Evolutionary conservation across 108 stramenopile genomes (phyloP).

Genomic region (Parietichytrium sp.): DNA sequence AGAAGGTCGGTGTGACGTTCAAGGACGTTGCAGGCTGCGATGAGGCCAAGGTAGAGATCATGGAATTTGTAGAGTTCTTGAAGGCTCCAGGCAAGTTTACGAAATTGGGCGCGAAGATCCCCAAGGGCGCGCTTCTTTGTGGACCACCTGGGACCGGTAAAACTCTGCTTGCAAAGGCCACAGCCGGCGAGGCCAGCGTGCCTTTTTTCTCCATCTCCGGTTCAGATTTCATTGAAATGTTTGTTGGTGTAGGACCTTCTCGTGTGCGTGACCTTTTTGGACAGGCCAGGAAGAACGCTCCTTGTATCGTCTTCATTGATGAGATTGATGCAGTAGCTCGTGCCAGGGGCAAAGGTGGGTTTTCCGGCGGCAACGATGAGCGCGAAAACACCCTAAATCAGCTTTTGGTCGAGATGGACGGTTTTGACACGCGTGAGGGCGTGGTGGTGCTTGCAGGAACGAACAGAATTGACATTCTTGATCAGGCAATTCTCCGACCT

Average conservation of each 20-base stretch:
- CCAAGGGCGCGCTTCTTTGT: conserved; percentile 87
- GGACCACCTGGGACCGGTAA: conserved; percentile 97
- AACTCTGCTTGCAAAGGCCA: conserved; percentile 95
- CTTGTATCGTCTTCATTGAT: conserved; percentile 97
- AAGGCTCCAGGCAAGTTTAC: conserved; percentile 81
- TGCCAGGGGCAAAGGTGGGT: conserved; percentile 81
- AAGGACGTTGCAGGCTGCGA: conserved; percentile 97
- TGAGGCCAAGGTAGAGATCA: conserved; percentile 95
- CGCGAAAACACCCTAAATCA: conserved; percentile 98
- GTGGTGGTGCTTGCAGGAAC: conserved; percentile 95
- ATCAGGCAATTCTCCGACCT: conserved; percentile 63
- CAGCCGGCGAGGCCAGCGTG: conserved; percentile 96
- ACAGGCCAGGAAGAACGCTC: conserved; percentile 82
- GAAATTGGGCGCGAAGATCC: conserved; percentile 91
- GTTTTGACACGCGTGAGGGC: conserved; percentile 78
- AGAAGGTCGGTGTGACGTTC: conserved; percentile 79
- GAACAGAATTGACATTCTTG: conserved; percentile 72
- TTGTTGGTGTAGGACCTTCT: conserved; percentile 94
- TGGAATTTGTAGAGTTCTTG: conserved; percentile 98
- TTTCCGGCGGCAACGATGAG: conserved; percentile 86
- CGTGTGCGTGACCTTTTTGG: conserved; percentile 96
- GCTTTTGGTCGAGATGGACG: conserved; percentile 97
- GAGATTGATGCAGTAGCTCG: conserved; percentile 98
- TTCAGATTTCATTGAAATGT: conserved; percentile 97
- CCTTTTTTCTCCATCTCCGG: conserved; percentile 92